Conservation (phyloP, 371 early-diverging fungal genomes). For the Zychaea mexicana region DNA sequence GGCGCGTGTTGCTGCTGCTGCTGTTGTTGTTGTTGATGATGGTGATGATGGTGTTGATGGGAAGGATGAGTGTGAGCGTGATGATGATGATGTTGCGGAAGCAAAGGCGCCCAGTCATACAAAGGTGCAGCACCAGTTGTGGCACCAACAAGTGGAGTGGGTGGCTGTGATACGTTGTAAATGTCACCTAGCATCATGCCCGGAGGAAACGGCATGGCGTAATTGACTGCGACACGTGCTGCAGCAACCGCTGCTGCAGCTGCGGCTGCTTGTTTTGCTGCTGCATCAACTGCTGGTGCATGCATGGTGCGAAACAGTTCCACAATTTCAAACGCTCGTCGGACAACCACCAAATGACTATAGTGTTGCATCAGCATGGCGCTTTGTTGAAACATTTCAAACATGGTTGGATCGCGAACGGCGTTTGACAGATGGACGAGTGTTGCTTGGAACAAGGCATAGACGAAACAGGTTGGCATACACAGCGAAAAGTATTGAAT, state of each 20-base stretch:
- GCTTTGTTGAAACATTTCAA: constrained; percentile 8
- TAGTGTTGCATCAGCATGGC: constrained; percentile 9
- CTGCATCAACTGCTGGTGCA: background rate
- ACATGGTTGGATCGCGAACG: constrained; percentile 10
- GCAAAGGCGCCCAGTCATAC: background rate
- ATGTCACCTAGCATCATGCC: background rate
- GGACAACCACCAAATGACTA: constrained; percentile 10
- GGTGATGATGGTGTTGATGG: constrained; percentile 1
- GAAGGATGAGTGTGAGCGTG: background rate
- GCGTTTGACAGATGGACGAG: constrained; percentile 15
- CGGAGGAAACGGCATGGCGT: background rate
- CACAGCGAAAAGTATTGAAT: constrained; percentile 9
- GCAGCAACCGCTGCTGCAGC: constrained; percentile 5
- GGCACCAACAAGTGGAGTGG: background rate
- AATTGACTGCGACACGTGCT: background rate
- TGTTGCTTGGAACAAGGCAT: constrained; percentile 18
- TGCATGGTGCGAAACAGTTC: constrained; percentile 5
- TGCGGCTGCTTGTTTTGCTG: background rate
- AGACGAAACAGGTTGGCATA: constrained; percentile 20
- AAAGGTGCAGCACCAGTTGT: background rate
- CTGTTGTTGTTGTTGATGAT: background rate
- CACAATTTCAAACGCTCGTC: constrained; percentile 10
- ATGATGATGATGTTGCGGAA: background rate
- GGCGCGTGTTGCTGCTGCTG: background rate
- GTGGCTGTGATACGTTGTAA: background rate